These are phyloP conservation scores for Takashimella koratensis DNA, from an alignment of 1,284 basidiomycete species.

Conservation along the genomic window DNA sequence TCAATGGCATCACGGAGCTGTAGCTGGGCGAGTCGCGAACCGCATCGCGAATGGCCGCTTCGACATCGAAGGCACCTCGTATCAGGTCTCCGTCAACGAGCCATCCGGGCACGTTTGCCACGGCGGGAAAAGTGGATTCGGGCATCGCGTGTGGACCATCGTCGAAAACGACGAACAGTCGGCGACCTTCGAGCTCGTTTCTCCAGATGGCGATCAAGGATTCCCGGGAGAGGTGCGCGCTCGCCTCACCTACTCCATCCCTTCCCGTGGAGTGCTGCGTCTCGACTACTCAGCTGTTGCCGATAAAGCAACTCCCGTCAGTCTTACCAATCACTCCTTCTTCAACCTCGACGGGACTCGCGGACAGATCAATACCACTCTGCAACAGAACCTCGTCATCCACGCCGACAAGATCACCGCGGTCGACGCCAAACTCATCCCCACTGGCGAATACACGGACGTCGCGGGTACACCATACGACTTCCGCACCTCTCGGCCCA, in stretches of 20 bases:
- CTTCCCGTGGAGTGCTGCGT: constrained; percentile 2
- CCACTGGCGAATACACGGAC: constrained; percentile 27
- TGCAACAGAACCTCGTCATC: constrained; percentile 17
- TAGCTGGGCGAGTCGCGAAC: constrained; percentile 26
- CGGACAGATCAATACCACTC: constrained; percentile 8
- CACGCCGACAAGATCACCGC: constrained; percentile 31
- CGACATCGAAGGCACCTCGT: constrained; percentile 19
- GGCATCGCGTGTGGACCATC: constrained; percentile 20
- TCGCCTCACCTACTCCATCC: constrained; percentile 11
- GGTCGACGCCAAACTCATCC: constrained; percentile 24
- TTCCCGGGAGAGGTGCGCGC: constrained; percentile 29
- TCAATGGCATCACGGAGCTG: constrained; percentile 14
- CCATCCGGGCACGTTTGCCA: constrained; percentile 29
- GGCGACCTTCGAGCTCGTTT: constrained; percentile 13
- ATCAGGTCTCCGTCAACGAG: constrained; percentile 28
- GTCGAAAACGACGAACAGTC: constrained; percentile 4
- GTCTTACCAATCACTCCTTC: constrained; percentile 37
- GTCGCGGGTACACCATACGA: constrained; percentile 13
- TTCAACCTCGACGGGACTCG: constrained; percentile 29
- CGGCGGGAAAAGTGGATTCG: constrained; percentile 20
- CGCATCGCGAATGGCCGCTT: constrained; percentile 35
- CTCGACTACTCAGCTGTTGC: constrained; percentile 9
- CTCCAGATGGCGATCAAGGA: constrained; percentile 17
- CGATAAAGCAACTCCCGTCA: constrained; percentile 30
- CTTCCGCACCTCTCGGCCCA: constrained; percentile 9